Base-by-base conservation (phyloP, 768 basidiomycete genomes). In the Tylopilus vinaceipallidus region DNA sequence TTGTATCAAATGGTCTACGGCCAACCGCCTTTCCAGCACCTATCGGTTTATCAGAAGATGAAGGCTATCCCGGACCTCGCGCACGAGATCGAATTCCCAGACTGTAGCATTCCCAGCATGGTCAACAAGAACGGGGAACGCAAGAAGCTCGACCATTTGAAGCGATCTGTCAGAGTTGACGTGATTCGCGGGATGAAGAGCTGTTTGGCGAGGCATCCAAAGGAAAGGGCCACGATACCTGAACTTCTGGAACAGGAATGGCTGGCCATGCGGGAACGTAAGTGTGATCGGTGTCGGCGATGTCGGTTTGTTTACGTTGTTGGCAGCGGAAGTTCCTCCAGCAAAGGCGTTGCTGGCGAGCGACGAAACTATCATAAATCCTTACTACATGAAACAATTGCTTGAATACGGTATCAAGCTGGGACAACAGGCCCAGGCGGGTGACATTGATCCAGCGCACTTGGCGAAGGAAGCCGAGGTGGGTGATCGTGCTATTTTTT, bases 1-100 rank as follows among this genome's bases (percentile, higher is more conserved):
- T 76, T 98, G 27, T 98, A 99, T 71, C 95, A 99, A 64, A 98
- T 99, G 93, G 81, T 98, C 11, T 98, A 98, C 61, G 93, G 95
- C 16, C 82, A 83, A 17, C 88, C 93, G 1, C 95, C 95, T 2
- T 99, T 98, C 75, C 83, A 89, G 33, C 84, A 88, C 55, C 78
- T 95, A 17, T 80, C 82, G 5, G 78, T 94, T 32, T 82, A 81
- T 42, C 86, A 90, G 60, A 98, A 97, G 73, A 94, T 98, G 89
- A 86, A 86, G 56, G 89, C 89, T 8, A 99, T 99, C 58, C 91
- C 92, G 10, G 87, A 95, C 67, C 71, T 79, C 11, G 70, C 74
- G 1, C 78, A 93, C 58, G 68, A 75, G 20, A 97, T 99, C 60
- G 80, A 85, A n/a, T 98, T 86, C 64, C 89, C 91, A 2, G 82